These are phyloP conservation scores for Kwoniella shandongensis DNA, from an alignment of 768 basidiomycete species.

Conservation along the genomic window DNA sequence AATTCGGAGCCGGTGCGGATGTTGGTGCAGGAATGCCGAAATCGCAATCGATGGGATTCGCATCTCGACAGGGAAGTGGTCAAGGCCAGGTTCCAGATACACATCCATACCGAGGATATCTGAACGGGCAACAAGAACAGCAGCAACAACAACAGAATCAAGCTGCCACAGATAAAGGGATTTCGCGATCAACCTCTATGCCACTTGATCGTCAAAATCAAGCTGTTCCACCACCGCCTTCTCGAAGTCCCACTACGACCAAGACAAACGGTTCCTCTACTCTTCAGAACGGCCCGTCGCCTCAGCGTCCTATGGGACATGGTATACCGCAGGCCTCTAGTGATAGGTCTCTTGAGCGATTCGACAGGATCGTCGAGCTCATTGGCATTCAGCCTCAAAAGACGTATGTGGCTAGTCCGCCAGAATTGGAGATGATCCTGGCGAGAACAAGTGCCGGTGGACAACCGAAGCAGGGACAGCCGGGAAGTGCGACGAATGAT, in stretches of 20 bases:
- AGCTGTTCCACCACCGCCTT: conserved; percentile 6
- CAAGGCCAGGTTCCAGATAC: conserved; percentile 21
- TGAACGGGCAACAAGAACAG: conserved; percentile 16
- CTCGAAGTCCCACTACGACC: not conserved
- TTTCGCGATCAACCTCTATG: conserved; percentile 31
- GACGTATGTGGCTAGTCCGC: conserved; percentile 51
- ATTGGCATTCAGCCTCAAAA: conserved; percentile 47
- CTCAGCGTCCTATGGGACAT: not conserved
- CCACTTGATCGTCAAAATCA: conserved; percentile 17
- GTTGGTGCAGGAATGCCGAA: conserved; percentile 23
- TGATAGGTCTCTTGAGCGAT: not conserved
- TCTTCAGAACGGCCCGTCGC: not conserved
- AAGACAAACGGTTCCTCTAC: conserved; percentile 3
- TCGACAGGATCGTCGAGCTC: conserved; percentile 41
- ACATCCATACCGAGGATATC: conserved; percentile 28
- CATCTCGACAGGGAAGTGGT: not conserved
- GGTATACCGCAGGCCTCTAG: not conserved
- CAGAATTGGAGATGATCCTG: conserved; percentile 53
- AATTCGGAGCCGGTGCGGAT: not conserved
- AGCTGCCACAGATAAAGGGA: not conserved
- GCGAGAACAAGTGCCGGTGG: conserved; percentile 51
- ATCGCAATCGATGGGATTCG: conserved; percentile 38
- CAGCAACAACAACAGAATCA: conserved; percentile 7
- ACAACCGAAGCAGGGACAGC: conserved; percentile 52
- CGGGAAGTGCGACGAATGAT: conserved; percentile 52